phyloP scores from a whole-genome alignment of 1,284 basidiomycete genomes.

The Tylopilus orsonianus region DNA sequence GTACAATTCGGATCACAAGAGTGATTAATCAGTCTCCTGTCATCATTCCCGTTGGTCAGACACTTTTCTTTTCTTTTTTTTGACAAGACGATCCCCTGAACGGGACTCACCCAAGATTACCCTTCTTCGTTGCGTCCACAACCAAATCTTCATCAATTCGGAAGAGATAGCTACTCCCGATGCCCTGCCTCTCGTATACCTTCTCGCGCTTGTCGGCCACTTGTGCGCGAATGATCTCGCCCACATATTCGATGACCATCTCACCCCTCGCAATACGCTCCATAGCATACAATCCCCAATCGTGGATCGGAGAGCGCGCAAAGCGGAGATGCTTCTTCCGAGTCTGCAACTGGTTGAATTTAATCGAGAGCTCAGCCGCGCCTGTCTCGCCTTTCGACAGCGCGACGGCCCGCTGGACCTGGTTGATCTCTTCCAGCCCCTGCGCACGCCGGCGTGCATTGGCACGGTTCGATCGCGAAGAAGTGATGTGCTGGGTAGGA shows the following conservation, averaged over 20 bases:
- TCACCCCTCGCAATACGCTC: slow-evolving; percentile 92
- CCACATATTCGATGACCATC: slow-evolving; percentile 99
- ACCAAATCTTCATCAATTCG: slow-evolving; percentile 90
- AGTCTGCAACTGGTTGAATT: slow-evolving; percentile 98
- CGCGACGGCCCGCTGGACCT: slow-evolving; percentile 72
- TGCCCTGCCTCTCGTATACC: slow-evolving; percentile 93
- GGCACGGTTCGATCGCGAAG: slow-evolving; percentile 90
- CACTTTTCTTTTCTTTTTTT: slow-evolving; percentile 15
- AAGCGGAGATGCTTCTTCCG: slow-evolving; percentile 98
- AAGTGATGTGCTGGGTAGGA: slow-evolving; percentile 60
- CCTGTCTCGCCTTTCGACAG: slow-evolving; percentile 72
- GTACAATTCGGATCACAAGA: slow-evolving; percentile 97
- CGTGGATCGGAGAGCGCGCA: slow-evolving; percentile 94
- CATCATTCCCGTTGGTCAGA: slow-evolving; percentile 9
- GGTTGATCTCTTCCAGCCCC: slow-evolving; percentile 94
- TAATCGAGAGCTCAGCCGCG: slow-evolving; percentile 70
- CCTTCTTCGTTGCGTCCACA: slow-evolving; percentile 98
- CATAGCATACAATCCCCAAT: slow-evolving; percentile 97
- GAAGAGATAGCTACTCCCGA: slow-evolving; percentile 94
- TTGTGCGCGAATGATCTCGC: slow-evolving; percentile 92
- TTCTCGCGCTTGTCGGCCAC: slow-evolving; percentile 98
- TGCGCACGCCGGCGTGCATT: slow-evolving; percentile 91
- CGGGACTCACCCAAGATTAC: slow-evolving; percentile 85
- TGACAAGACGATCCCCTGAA: slow-evolving; percentile 2
- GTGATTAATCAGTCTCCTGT: slow-evolving; percentile 91